phyloP scores from a whole-genome alignment of 169 alveolate genomes.

The Cardiosporidium cionae region DNA sequence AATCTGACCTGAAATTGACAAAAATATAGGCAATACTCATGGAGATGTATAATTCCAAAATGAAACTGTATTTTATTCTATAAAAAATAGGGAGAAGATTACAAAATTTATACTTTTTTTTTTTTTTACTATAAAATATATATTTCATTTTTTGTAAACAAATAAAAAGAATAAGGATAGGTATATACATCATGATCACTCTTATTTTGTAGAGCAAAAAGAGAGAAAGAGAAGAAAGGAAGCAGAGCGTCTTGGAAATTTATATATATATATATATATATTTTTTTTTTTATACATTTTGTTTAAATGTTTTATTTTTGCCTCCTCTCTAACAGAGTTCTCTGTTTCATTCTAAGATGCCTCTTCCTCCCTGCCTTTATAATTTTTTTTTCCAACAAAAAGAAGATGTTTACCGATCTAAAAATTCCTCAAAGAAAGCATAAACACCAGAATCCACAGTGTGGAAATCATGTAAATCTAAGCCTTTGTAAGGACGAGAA shows the following conservation, averaged over 20 bases:
- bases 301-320: background rate
- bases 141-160: background rate
- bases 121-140: too few species aligned
- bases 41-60: background rate
- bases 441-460: background rate
- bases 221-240: too few species aligned
- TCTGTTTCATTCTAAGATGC: background rate
- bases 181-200: too few species aligned
- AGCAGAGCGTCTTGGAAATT: too few species aligned
- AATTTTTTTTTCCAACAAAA: background rate
- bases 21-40: background rate
- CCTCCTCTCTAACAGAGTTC: background rate
- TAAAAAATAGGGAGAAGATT: background rate
- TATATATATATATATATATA: too few species aligned
- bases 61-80: background rate
- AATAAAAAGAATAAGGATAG: background rate
- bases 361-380: background rate
- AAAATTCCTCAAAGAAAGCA: background rate
- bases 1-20: conserved; percentile 16
- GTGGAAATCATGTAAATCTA: background rate
- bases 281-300: too few species aligned
- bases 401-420: background rate
- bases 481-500: background rate
- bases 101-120: background rate
- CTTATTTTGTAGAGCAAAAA: too few species aligned